phyloP scores from a whole-genome alignment of 78 protist genomes.

The Corallochytrium limacisporum region DNA sequence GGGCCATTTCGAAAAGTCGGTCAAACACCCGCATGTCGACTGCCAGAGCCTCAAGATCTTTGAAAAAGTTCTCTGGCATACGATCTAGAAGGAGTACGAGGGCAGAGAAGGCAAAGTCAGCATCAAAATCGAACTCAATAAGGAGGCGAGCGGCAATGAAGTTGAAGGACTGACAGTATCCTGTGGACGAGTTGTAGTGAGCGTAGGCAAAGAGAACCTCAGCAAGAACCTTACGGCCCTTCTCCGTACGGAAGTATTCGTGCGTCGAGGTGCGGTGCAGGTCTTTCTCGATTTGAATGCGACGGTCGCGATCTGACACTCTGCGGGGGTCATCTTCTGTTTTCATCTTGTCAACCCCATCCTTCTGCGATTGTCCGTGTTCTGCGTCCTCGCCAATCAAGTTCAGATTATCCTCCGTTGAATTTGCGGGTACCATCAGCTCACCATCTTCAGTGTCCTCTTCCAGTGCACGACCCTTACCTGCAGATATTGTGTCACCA shows the following conservation, averaged over 20 bases:
- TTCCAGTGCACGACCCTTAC: too few species aligned
- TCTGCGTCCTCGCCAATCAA: too few species aligned
- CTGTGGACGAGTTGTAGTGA: neutral
- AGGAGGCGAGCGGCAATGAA: constrained; percentile 8
- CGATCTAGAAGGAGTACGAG: constrained; percentile 2
- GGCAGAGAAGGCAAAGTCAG: neutral
- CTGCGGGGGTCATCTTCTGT: too few species aligned
- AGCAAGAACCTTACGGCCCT: neutral
- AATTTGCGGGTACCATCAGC: too few species aligned
- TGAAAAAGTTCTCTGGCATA: neutral
- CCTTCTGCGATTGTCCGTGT: too few species aligned
- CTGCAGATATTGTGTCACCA: too few species aligned
- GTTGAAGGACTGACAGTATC: neutral
- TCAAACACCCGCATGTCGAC: constrained; percentile 5
- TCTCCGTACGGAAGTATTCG: neutral
- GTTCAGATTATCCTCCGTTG: too few species aligned
- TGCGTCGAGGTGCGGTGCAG: constrained; percentile 1
- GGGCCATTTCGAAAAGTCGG: neutral
- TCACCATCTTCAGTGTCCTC: too few species aligned
- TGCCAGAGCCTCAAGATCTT: neutral
- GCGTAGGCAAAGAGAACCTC: neutral
- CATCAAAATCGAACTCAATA: too few species aligned
- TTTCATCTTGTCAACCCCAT: too few species aligned
- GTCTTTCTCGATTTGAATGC: too few species aligned
- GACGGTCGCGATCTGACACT: too few species aligned